Percentiles rank a stretch among this genome's conserved stretches.
These are phyloP conservation scores for Colletotrichum godetiae DNA, from an alignment of 2,329 filamentous ascomycete species.

Conservation along the genomic window DNA sequence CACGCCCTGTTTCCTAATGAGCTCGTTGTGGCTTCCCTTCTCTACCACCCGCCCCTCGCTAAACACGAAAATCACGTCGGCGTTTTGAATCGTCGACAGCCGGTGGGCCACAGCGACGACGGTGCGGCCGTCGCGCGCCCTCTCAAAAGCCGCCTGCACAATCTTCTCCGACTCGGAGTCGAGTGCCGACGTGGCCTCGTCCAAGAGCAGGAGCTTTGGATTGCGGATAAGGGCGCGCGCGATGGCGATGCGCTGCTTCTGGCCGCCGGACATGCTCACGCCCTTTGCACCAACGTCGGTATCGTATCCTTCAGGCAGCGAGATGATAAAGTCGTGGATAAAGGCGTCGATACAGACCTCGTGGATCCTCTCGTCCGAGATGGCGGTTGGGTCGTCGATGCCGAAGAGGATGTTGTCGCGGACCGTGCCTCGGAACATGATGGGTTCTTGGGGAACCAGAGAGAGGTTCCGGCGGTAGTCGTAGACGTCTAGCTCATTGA, in stretches of 20 bases:
- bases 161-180: conserved; percentile 66
- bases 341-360: conserved; percentile 54
- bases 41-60: conserved; percentile 54
- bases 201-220: conserved; percentile 63
- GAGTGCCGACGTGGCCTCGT: conserved; percentile 68
- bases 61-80: conserved; percentile 58
- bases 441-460: conserved; percentile 64
- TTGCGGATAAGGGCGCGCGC: conserved; percentile 64
- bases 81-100: conserved; percentile 54
- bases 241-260: conserved; percentile 67
- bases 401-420: conserved; percentile 58
- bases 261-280: conserved; percentile 65
- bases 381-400: conserved; percentile 51
- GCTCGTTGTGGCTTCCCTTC: conserved; percentile 49
- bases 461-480: conserved; percentile 56
- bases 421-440: conserved; percentile 60
- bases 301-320: conserved; percentile 61
- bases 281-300: conserved; percentile 66
- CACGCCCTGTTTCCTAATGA: conserved; percentile 28
- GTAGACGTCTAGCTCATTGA: conserved; percentile 51
- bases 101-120: conserved; percentile 56
- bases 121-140: conserved; percentile 44
- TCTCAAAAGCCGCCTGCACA: conserved; percentile 55
- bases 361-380: conserved; percentile 39
- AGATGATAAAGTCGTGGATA: conserved; percentile 67